Base-by-base conservation (phyloP, 805 yeast species). In the Suhomyces vadensis region DNA sequence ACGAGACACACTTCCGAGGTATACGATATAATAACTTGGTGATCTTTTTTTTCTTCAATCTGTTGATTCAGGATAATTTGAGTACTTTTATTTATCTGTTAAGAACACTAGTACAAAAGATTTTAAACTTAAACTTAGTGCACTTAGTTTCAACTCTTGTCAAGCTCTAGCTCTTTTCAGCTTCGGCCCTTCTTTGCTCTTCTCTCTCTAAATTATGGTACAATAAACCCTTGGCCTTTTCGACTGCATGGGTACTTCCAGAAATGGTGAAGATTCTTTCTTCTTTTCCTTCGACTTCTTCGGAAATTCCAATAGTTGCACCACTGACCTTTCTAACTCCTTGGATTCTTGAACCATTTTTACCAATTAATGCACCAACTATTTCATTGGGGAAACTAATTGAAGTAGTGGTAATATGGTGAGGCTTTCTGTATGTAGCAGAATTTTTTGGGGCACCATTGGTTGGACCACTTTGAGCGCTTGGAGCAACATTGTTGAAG, bases 291-390 rank as follows among this genome's bases (percentile, higher is more conserved):
- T 79, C 80, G 42, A 81, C 80, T 54, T 83, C 87, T 44, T 84
- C 81, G 29, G 85, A 81, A 52, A 90, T 87, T 4, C 82, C 79
- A 59, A 90, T 87, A 31, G 81, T 78, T 31, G 96, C 90, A 31
- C 90, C 91, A 39, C 90, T 79, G 26, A 75, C 75, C 54, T 85
- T 81, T 55, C 96, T 78, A 40, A 90, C 84, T 49, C 90, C 95
- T 63, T 86, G 94, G 53, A 90, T 88, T 66, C 95, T 79, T 22
- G 87, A 71, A 31, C 96, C 96, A 51, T 83, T 82, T 53, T 85
- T 84, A 47, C 97, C 97, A 55, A 90, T 87, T 43, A 90, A 73
- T 40, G 95, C 92, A 35, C 97, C 97, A 36, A 90, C 96, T 69
- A 82, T 82, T 48, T 82, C 87, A 52, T 85, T 83, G 29, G 95